Evolutionary conservation across 257 asterid species (phyloP).

Genomic region (Ligustrum vulgare): DNA sequence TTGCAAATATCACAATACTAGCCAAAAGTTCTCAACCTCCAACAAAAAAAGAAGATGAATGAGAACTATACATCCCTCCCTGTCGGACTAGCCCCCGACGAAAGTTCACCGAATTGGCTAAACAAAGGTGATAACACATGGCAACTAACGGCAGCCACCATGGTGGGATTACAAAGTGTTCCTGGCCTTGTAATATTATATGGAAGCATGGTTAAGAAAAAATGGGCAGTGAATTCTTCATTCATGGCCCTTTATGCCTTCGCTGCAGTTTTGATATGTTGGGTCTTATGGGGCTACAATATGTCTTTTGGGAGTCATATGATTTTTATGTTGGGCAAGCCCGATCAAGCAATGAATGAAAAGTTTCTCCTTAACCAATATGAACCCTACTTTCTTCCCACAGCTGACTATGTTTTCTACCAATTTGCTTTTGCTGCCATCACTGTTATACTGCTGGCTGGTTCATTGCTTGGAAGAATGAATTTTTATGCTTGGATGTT

Average conservation of each 20-base stretch:
- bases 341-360: slow-evolving; percentile 28
- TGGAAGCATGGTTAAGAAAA: slow-evolving; percentile 76
- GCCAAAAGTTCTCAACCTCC: not conserved
- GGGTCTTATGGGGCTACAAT: slow-evolving; percentile 63
- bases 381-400: slow-evolving; percentile 25
- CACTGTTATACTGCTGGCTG: slow-evolving; percentile 60
- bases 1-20: not conserved
- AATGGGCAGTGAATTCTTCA: slow-evolving; percentile 76
- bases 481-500: slow-evolving; percentile 71
- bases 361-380: slow-evolving; percentile 13
- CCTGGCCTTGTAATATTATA: slow-evolving; percentile 68
- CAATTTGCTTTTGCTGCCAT: slow-evolving; percentile 77
- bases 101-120: slow-evolving; percentile 47
- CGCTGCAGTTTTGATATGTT: slow-evolving; percentile 61
- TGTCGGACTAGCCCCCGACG: slow-evolving; percentile 23
- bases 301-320: slow-evolving; percentile 53
- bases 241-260: slow-evolving; percentile 80
- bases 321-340: slow-evolving; percentile 37
- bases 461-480: slow-evolving; percentile 70
- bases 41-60: slow-evolving; percentile 19
- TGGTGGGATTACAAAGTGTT: slow-evolving; percentile 75
- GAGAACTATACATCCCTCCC: slow-evolving; percentile 27
- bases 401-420: slow-evolving; percentile 49
- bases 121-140: slow-evolving; percentile 64
- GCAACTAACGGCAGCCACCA: slow-evolving; percentile 57